These are phyloP conservation scores for Aspergillus biplanus DNA, from an alignment of 495 filamentous ascomycete species.

Conservation along the genomic window DNA sequence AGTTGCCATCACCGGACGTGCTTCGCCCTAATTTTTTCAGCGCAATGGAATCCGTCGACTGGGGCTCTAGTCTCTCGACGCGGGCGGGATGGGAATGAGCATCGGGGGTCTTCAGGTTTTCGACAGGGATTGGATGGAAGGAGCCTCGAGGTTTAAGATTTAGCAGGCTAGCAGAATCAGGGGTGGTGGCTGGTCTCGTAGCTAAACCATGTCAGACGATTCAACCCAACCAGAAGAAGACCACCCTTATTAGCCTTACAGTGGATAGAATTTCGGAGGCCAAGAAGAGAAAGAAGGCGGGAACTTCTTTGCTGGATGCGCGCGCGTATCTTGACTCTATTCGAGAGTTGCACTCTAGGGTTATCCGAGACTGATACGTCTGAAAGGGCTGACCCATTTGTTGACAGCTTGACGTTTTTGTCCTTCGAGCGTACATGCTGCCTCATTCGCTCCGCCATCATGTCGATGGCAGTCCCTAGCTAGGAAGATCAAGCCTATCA, in stretches of 20 bases:
- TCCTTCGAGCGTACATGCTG: neutral
- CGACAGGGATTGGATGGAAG: no score
- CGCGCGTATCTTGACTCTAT: constrained; percentile 27
- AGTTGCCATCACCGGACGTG: neutral
- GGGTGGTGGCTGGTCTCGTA: neutral
- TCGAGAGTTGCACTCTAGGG: constrained; percentile 11
- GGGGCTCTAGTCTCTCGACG: neutral
- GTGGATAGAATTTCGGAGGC: constrained; percentile 29
- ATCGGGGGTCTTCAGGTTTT: neutral
- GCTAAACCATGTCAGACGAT: constrained; percentile 8
- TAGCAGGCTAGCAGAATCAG: neutral
- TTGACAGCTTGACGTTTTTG: neutral
- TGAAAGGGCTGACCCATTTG: constrained; percentile 26
- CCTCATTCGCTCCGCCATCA: neutral
- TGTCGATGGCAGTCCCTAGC: no score
- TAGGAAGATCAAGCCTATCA: neutral
- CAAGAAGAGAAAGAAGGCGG: constrained; percentile 41
- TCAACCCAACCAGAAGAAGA: neutral
- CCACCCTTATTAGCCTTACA: constrained; percentile 18
- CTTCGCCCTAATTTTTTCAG: neutral
- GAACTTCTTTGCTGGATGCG: constrained; percentile 40
- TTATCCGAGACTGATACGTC: constrained; percentile 32
- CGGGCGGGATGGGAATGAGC: neutral
- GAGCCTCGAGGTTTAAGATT: neutral
- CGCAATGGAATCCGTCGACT: neutral